Base-by-base conservation (phyloP, 176 grass and related monocot species). In the Pontederia crassipes region DNA sequence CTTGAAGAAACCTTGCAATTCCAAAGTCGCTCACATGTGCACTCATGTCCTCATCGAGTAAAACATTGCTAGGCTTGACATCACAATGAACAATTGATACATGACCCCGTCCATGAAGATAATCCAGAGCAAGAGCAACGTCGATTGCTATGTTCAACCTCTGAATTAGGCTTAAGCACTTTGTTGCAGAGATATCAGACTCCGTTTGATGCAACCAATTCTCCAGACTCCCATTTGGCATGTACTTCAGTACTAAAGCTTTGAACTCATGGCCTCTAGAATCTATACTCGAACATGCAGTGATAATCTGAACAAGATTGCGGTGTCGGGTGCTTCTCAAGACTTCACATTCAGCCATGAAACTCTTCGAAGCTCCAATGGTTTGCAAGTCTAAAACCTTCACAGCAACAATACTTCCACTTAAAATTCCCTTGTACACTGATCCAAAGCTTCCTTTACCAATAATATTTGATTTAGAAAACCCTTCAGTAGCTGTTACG, bases 301-400 rank as follows among this genome's bases (percentile, higher is more conserved):
- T 77, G 45, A 80, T 27, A 14, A 80, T 69, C 27, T 54, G n/a
- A n/a, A n/a, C n/a, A n/a, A n/a, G n/a, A n/a, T n/a, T n/a, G n/a
- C n/a, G n/a, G n/a, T n/a, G n/a, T n/a, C n/a, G n/a, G n/a, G n/a
- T n/a, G n/a, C n/a, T n/a, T n/a, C n/a, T n/a, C n/a, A n/a, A n/a
- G n/a, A 76, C 71, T 35, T 83, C 57, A 58, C 84, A 88, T 61
- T 88, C 83, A 48, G 50, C 8, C 35, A 60, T 20, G 68, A 81
- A 85, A 58, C 35, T 85, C 20, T 69, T 77, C 13, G 54, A 46
- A 14, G 52, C 73, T 59, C 54, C 73, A 28, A 26, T 46, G 17
- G 73, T 55, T 48, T 85, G 55, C 18, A 86, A 79, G 26, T 82
- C 60, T 50, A 86, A 65, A 49, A 86, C 75, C 11, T 86, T 82